Percentiles rank a stretch among this genome's conserved stretches.
These are phyloP conservation scores for Kernera saxatilis DNA, from an alignment of 345 rosid genomes.

Conservation along the genomic window DNA sequence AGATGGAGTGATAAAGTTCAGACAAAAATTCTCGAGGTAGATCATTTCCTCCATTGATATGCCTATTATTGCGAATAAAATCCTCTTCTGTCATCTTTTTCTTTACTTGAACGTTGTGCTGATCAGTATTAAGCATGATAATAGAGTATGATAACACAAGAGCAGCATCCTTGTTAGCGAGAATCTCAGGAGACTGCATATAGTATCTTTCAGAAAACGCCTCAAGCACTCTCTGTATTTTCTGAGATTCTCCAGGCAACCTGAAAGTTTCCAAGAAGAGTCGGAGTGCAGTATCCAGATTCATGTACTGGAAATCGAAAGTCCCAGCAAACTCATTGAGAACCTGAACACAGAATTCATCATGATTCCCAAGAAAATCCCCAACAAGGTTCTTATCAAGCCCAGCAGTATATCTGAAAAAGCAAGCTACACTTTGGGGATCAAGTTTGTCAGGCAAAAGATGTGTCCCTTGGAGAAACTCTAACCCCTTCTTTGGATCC, in stretches of 20 bases:
- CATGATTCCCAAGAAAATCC: slow-evolving; percentile 97
- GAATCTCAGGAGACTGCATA: slow-evolving; percentile 87
- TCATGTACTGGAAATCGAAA: slow-evolving; percentile 97
- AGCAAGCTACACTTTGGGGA: slow-evolving; percentile 99
- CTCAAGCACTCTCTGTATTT: slow-evolving; percentile 96
- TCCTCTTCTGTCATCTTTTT: slow-evolving; percentile 99
- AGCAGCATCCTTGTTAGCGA: slow-evolving; percentile 96
- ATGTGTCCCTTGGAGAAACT: slow-evolving; percentile 97
- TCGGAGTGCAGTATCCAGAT: slow-evolving; percentile 89
- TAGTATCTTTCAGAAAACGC: slow-evolving; percentile 98
- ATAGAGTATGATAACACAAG: slow-evolving; percentile 88
- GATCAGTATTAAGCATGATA: slow-evolving; percentile 97
- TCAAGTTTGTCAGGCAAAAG: slow-evolving; percentile 97
- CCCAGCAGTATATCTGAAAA: slow-evolving; percentile 95
- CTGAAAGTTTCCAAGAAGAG: slow-evolving; percentile 92
- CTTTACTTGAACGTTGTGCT: slow-evolving; percentile 95
- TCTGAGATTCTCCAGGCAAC: slow-evolving; percentile 97
- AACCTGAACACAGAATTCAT: slow-evolving; percentile 96
- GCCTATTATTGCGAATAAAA: slow-evolving; percentile 91
- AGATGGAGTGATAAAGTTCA: slow-evolving; percentile 82
- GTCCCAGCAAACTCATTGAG: slow-evolving; percentile 99
- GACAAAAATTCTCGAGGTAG: slow-evolving; percentile 81
- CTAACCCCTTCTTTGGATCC: slow-evolving; percentile 97
- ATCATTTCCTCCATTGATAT: slow-evolving; percentile 88
- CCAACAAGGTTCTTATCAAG: slow-evolving; percentile 98